A percentile compares a stretch with the other conserved stretches of the same genome.
phyloP scores from a whole-genome alignment of 2,329 filamentous ascomycete species.

The Zymoseptoria tritici region DNA sequence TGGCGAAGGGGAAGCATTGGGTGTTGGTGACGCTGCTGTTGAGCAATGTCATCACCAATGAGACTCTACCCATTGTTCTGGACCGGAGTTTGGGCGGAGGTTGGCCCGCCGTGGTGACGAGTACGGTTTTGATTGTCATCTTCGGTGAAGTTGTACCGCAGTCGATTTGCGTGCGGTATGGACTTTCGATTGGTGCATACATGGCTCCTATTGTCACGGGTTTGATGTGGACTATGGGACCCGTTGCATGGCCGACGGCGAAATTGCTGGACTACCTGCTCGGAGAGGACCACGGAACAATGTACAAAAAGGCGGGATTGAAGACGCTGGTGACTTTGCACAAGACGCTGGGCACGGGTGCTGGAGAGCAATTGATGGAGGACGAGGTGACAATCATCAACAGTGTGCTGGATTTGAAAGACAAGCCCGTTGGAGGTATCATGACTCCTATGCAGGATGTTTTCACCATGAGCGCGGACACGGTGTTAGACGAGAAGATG shows the following conservation, averaged over 20 bases:
- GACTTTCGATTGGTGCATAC: conserved; percentile 87
- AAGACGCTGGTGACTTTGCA: conserved; percentile 95
- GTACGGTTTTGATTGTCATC: conserved; percentile 92
- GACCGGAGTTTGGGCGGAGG: conserved; percentile 91
- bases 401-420: conserved; percentile 90
- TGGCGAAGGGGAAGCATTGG: conserved; percentile 94
- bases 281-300: conserved; percentile 88
- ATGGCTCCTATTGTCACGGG: conserved; percentile 80
- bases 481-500: conserved; percentile 81
- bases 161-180: conserved; percentile 92
- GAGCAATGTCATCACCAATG: conserved; percentile 96
- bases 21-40: conserved; percentile 88
- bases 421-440: conserved; percentile 87
- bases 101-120: conserved; percentile 87
- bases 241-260: conserved; percentile 87
- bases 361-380: conserved; percentile 80
- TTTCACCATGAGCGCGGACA: conserved; percentile 93
- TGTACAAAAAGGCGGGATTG: conserved; percentile 95
- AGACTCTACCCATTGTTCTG: conserved; percentile 88
- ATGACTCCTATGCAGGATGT: conserved; percentile 99
- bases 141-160: conserved; percentile 96
- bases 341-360: conserved; percentile 78
- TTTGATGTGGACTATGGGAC: conserved; percentile 88
- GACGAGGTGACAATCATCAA: conserved; percentile 99
- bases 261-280: conserved; percentile 91